A percentile compares a stretch with the other conserved stretches of the same genome.
These are phyloP conservation scores for Aspergillus nanangensis DNA, from an alignment of 495 filamentous ascomycete species.

Conservation along the genomic window DNA sequence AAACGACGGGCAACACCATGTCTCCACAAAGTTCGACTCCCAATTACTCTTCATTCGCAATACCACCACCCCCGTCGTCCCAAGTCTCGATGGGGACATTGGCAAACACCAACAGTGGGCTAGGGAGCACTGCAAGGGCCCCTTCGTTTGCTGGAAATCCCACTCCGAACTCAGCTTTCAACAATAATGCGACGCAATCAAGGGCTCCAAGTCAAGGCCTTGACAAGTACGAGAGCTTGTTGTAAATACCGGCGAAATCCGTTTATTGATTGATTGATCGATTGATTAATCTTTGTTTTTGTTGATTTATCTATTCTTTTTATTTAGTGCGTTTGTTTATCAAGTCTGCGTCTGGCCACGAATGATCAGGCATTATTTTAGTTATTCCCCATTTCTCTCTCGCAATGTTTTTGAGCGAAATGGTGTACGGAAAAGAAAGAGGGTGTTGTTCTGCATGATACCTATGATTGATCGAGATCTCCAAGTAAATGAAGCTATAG, in stretches of 20 bases:
- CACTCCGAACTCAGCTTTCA: constrained; percentile 14
- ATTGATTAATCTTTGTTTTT: neutral
- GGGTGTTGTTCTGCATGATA: too few relatives aligned
- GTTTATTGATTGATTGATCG: neutral
- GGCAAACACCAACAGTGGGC: constrained; percentile 8
- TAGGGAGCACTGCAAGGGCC: constrained; percentile 12
- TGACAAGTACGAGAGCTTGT: constrained; percentile 76
- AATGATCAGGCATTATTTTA: too few relatives aligned
- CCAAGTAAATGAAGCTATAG: too few relatives aligned
- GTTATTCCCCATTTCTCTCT: too few relatives aligned
- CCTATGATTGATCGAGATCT: too few relatives aligned
- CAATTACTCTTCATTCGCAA: constrained; percentile 43
- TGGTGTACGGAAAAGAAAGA: too few relatives aligned
- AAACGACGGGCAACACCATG: constrained; percentile 14
- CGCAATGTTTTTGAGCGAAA: too few relatives aligned
- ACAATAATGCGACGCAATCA: constrained; percentile 23
- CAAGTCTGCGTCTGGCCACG: too few relatives aligned
- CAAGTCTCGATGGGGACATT: constrained; percentile 6
- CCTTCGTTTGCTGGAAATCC: constrained; percentile 17
- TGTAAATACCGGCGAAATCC: constrained; percentile 37
- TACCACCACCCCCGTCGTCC: constrained; percentile 39
- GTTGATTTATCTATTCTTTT: constrained; percentile 5
- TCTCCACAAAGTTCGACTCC: constrained; percentile 15
- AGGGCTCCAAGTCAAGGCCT: constrained; percentile 50
- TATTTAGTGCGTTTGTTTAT: too few relatives aligned